phyloP scores from a whole-genome alignment of 768 basidiomycete genomes.

The Lentinus brumalis region DNA sequence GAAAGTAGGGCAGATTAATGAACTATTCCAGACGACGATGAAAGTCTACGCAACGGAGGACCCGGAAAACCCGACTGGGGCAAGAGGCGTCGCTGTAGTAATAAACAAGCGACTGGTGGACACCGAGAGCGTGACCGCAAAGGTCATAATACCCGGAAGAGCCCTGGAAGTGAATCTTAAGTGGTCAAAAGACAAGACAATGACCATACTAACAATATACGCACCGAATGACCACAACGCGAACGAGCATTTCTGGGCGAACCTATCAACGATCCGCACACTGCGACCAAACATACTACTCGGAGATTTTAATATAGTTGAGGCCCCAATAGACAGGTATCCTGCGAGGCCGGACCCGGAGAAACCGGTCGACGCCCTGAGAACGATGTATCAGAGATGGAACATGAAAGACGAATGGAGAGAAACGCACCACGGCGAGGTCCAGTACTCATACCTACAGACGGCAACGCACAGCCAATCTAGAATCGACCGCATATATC shows the following conservation, averaged over 20 bases:
- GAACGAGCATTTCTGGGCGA: background rate
- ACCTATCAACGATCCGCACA: rapidly evolving
- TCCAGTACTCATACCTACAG: background rate
- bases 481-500: background rate
- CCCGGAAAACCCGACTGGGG: background rate
- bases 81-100: background rate
- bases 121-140: background rate
- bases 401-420: background rate
- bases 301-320: background rate
- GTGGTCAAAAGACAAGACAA: background rate
- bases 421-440: background rate
- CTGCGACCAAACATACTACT: background rate
- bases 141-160: background rate
- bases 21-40: background rate
- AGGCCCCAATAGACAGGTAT: background rate
- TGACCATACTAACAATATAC: background rate
- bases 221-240: background rate
- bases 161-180: background rate
- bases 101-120: background rate
- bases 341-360: background rate
- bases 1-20: background rate
- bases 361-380: background rate
- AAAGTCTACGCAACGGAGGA: background rate
- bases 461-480: background rate
- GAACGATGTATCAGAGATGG: background rate